Conservation (phyloP, 2,329 filamentous ascomycete genomes). For the Diplodia seriata region DNA sequence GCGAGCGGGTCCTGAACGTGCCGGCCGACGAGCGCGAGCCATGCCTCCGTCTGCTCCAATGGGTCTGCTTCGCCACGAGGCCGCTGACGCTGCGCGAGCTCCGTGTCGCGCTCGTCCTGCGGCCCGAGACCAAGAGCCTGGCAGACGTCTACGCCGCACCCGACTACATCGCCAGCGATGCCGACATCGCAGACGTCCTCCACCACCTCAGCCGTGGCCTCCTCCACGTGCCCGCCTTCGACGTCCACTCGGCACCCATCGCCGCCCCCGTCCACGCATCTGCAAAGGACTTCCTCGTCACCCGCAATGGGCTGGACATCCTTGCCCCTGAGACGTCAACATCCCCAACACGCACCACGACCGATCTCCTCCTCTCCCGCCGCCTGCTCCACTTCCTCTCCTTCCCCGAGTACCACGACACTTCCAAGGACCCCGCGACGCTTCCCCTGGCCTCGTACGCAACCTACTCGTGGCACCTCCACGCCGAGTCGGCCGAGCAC, state of each 20-base stretch:
- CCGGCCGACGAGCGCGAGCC: neutral
- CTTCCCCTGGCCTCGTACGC: neutral
- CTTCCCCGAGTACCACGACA: slow-evolving; percentile 11
- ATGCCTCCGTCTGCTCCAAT: slow-evolving; percentile 5
- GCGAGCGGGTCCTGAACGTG: neutral
- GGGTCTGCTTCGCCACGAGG: slow-evolving; percentile 10
- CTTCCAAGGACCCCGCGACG: neutral
- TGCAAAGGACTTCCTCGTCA: neutral
- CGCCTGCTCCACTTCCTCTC: slow-evolving; percentile 1
- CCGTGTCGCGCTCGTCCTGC: slow-evolving; percentile 1
- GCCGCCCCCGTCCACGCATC: slow-evolving; percentile 5
- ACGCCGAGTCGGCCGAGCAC: slow-evolving; percentile 8
- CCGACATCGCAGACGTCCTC: neutral
- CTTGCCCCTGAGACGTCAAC: neutral
- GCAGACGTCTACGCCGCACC: neutral
- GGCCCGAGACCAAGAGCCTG: neutral
- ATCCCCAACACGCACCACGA: neutral
- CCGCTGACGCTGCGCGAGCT: slow-evolving; percentile 13
- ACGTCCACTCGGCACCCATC: neutral
- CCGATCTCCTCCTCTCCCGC: slow-evolving; percentile 15
- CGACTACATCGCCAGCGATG: slow-evolving; percentile 14
- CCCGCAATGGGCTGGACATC: slow-evolving; percentile 1
- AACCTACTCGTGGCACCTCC: slow-evolving; percentile 1
- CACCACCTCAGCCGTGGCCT: neutral
- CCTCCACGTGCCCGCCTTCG: slow-evolving; percentile 3